Conservation (phyloP, 2,329 filamentous ascomycete species). For the Penicillium sp. region DNA sequence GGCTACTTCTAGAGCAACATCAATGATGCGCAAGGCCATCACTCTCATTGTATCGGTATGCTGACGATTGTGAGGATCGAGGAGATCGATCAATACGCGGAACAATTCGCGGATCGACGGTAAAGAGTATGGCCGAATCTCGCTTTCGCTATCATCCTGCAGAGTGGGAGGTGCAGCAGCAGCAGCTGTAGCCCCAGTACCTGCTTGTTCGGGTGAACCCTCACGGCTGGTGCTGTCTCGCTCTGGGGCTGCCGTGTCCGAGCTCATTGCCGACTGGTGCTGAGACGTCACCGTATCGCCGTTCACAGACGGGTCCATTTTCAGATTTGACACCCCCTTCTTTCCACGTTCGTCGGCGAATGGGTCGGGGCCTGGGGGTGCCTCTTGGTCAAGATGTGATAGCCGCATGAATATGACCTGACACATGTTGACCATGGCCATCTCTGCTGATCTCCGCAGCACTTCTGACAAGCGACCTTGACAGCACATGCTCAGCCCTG, state of each 20-base stretch:
- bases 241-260: conserved; percentile 38
- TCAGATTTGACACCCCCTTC: conserved; percentile 70
- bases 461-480: conserved; percentile 90
- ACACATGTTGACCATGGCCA: conserved; percentile 98
- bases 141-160: conserved; percentile 51
- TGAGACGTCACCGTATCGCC: conserved; percentile 62
- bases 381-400: conserved; percentile 80
- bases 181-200: conserved; percentile 32
- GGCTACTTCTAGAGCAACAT: conserved; percentile 93
- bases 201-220: conserved; percentile 34
- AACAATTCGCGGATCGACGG: conserved; percentile 95
- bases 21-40: conserved; percentile 95
- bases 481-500: conserved; percentile 94
- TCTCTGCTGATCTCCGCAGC: conserved; percentile 86
- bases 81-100: conserved; percentile 85
- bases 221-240: conserved; percentile 38
- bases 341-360: conserved; percentile 57
- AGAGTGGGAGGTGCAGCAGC: conserved; percentile 37
- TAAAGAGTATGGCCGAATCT: conserved; percentile 85
- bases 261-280: conserved; percentile 45
- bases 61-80: conserved; percentile 89
- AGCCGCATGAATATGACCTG: conserved; percentile 96
- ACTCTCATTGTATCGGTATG: conserved; percentile 95
- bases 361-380: conserved; percentile 65
- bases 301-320: conserved; percentile 78